These are phyloP conservation scores for Penicillium sclerotiorum DNA, from an alignment of 2,329 filamentous ascomycete genomes.

Conservation along the genomic window DNA sequence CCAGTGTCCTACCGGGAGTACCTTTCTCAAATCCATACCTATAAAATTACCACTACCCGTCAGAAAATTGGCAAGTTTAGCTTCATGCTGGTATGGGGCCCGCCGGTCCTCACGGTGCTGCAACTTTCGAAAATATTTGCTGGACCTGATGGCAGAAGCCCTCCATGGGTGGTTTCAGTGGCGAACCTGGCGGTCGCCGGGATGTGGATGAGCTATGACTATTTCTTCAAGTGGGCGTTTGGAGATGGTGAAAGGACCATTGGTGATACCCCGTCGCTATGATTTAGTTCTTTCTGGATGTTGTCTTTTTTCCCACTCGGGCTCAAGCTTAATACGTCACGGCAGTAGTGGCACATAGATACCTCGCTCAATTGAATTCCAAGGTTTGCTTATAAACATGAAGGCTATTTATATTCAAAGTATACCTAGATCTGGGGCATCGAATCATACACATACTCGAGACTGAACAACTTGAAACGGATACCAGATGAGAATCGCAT, in stretches of 20 bases:
- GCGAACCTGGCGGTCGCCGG: conserved; percentile 57
- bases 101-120: conserved; percentile 59
- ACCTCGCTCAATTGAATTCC: too few relatives aligned
- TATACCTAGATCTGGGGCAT: too few relatives aligned
- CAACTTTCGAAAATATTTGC: conserved; percentile 52
- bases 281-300: conserved; percentile 1
- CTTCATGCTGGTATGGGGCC: conserved; percentile 63
- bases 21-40: conserved; percentile 69
- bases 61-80: conserved; percentile 68
- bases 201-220: conserved; percentile 68
- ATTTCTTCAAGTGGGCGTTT: conserved; percentile 66
- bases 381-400: too few relatives aligned
- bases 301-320: too few relatives aligned
- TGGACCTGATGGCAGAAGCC: conserved; percentile 68
- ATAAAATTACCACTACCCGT: conserved; percentile 65
- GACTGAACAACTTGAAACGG: too few relatives aligned
- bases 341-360: too few relatives aligned
- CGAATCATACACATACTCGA: neutral
- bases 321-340: too few relatives aligned
- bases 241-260: conserved; percentile 80
- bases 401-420: too few relatives aligned
- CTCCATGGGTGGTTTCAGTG: conserved; percentile 64
- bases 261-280: conserved; percentile 19
- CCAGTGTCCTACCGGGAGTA: conserved; percentile 77
- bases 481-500: too few relatives aligned